phyloP scores from a whole-genome alignment of 805 yeast genomes.

The Cyberlindnera saturnus region DNA sequence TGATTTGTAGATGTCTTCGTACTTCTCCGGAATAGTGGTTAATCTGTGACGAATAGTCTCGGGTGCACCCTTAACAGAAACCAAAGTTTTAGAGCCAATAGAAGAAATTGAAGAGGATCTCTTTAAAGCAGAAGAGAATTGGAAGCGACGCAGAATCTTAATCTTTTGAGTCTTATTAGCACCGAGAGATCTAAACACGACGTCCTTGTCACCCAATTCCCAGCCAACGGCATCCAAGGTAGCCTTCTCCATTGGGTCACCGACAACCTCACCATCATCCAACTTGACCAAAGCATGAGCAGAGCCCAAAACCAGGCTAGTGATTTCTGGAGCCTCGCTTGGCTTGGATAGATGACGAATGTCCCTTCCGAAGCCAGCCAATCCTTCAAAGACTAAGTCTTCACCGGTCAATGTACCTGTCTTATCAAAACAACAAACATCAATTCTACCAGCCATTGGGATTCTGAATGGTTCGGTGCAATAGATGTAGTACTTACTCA shows the following conservation, averaged over 20 bases:
- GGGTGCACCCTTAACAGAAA: conserved; percentile 96
- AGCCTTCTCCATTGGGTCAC: conserved; percentile 99
- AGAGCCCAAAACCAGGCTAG: conserved; percentile 76
- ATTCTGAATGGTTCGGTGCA: conserved; percentile 99
- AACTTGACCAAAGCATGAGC: conserved; percentile 93
- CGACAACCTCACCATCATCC: conserved; percentile 96
- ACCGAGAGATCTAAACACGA: conserved; percentile 42
- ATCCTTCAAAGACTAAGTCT: conserved; percentile 92
- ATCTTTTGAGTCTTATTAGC: conserved; percentile 39
- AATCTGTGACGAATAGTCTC: conserved; percentile 86
- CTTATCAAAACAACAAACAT: conserved; percentile 97
- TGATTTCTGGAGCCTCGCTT: conserved; percentile 61
- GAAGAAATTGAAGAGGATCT: conserved; percentile 86
- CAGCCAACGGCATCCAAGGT: conserved; percentile 85
- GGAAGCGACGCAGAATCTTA: conserved; percentile 85
- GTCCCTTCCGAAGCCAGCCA: conserved; percentile 69
- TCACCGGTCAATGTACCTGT: conserved; percentile 98
- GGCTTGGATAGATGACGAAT: conserved; percentile 48
- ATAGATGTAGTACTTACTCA: conserved; percentile 81
- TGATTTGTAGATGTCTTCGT: conserved; percentile 80
- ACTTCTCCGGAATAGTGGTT: conserved; percentile 60
- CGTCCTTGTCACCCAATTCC: conserved; percentile 74
- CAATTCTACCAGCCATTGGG: conserved; percentile 96
- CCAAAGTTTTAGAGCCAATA: conserved; percentile 51
- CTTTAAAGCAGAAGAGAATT: conserved; percentile 91